These are phyloP conservation scores for Lasiosphaeria ovina DNA, from an alignment of 495 filamentous ascomycete genomes.

Conservation along the genomic window DNA sequence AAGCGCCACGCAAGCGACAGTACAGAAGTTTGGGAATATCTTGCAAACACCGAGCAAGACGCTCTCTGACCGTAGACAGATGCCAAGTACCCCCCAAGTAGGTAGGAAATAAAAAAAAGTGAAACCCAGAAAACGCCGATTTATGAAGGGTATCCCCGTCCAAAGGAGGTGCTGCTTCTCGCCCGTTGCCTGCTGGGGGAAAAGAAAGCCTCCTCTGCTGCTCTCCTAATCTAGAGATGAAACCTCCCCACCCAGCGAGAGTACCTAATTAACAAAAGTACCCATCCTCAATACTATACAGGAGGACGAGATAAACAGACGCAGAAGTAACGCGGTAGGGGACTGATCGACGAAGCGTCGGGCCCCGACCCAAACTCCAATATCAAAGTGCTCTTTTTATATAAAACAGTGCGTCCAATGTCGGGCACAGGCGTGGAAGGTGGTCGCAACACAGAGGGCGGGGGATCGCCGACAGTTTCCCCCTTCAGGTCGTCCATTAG, in stretches of 20 bases:
- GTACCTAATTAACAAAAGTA: background rate
- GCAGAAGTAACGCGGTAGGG: background rate
- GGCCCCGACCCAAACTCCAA: background rate
- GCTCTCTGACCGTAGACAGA: background rate
- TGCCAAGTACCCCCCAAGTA: background rate
- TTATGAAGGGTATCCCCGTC: constrained; percentile 28
- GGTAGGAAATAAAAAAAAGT: constrained; percentile 10
- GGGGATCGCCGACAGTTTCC: background rate
- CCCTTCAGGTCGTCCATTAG: constrained; percentile 5
- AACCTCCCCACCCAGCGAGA: background rate
- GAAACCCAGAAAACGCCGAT: constrained; percentile 23
- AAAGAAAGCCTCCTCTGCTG: constrained; percentile 9
- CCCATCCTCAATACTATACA: constrained; percentile 1
- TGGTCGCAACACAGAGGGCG: background rate
- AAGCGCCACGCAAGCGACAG: background rate
- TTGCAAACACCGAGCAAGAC: background rate
- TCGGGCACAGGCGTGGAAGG: background rate
- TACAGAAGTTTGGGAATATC: background rate
- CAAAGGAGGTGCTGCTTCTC: constrained; percentile 14
- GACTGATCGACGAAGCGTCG: background rate
- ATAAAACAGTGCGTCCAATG: constrained; percentile 3
- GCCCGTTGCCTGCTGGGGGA: constrained; percentile 10
- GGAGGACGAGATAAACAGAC: background rate
- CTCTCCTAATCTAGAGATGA: constrained; percentile 4
- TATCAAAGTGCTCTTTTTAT: constrained; percentile 4